Base-by-base conservation (phyloP, 2,329 filamentous ascomycete species). In the Thelonectria discophora region DNA sequence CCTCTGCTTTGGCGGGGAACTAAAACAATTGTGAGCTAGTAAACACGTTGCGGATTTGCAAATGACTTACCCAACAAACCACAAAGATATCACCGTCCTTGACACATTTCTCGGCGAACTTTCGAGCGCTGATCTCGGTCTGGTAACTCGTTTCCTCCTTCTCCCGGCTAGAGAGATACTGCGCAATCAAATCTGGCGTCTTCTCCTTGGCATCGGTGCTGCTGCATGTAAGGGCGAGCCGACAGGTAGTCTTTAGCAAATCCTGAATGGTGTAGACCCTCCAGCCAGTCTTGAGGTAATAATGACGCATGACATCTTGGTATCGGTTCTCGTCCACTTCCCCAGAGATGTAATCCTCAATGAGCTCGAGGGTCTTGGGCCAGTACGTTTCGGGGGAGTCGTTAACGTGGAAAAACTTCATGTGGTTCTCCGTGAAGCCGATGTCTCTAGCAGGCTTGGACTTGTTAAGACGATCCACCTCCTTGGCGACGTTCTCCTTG, bases 61-160 rank as follows among this genome's bases (percentile, higher is more conserved):
- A 5, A 5, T 52, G 24, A 88, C 93, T 85, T 88, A 97, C 94
- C 83, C 90, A 98, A 74, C 90, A 89, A 67, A 98, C 89, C 51
- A 93, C 88, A 77, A 97, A 98, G 65, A 97, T 87, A 72, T 98
- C 94, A 15, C 90, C 91, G 66, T 98, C 94, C 80, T 96, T 97
- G 68, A 95, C 88, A 73, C 93, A 89, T 78, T 95, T 95, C 78
- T 97, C 93, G 1, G 95, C 93, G 74, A 93, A 92, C 77, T 96
- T 97, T 63, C 94, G 88, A 63, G 94, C 93, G 72, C 90, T 92
- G 62, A 97, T 92, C 80, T 98, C 94, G 30, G 90, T 89, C 76
- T 95, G 90, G 70, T 93, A 94, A 51, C 93, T 97, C 0, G 93
- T 97, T 73, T 93, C 90, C 17, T 94, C 91, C 73, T 88, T 90